Conservation (phyloP, 2,329 filamentous ascomycete species). For the Hortaea werneckii region DNA sequence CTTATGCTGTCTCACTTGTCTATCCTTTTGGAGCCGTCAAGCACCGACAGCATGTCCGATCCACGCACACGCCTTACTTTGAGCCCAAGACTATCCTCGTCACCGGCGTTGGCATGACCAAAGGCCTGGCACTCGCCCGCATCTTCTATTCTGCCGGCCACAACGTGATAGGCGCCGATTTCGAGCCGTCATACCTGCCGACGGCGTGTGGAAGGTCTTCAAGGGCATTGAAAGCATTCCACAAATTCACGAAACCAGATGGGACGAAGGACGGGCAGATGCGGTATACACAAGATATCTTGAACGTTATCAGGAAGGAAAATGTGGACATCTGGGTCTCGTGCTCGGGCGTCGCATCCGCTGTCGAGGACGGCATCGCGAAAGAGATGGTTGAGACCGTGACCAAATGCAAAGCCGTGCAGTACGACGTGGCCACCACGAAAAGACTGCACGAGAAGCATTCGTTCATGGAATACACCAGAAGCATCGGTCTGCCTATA, state of each 20-base stretch:
- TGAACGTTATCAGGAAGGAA: constrained; percentile 51
- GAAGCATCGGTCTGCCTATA: constrained; percentile 40
- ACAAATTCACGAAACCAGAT: constrained; percentile 32
- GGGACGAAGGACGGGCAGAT: constrained; percentile 27
- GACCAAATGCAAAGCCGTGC: constrained; percentile 52
- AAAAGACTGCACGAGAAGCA: constrained; percentile 54
- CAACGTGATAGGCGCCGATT: constrained; percentile 62
- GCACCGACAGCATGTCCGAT: constrained; percentile 14
- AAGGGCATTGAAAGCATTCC: constrained; percentile 44
- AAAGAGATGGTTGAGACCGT: constrained; percentile 50
- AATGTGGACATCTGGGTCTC: constrained; percentile 62
- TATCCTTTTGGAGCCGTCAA: constrained; percentile 19
- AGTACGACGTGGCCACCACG: constrained; percentile 50
- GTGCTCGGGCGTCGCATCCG: constrained; percentile 58
- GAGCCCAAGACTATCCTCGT: constrained; percentile 52
- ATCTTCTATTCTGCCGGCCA: constrained; percentile 55
- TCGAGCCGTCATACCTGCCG: constrained; percentile 32
- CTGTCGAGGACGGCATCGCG: constrained; percentile 56
- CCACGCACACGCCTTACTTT: constrained; percentile 26
- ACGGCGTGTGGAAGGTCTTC: constrained; percentile 49
- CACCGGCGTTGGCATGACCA: constrained; percentile 63
- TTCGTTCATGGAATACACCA: constrained; percentile 51
- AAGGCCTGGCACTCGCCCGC: constrained; percentile 57
- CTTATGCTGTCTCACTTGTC: constrained; percentile 25
- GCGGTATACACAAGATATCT: constrained; percentile 46